These are phyloP conservation scores for Paradendryphiella salina DNA, from an alignment of 2,329 filamentous ascomycete species.

Conservation along the genomic window DNA sequence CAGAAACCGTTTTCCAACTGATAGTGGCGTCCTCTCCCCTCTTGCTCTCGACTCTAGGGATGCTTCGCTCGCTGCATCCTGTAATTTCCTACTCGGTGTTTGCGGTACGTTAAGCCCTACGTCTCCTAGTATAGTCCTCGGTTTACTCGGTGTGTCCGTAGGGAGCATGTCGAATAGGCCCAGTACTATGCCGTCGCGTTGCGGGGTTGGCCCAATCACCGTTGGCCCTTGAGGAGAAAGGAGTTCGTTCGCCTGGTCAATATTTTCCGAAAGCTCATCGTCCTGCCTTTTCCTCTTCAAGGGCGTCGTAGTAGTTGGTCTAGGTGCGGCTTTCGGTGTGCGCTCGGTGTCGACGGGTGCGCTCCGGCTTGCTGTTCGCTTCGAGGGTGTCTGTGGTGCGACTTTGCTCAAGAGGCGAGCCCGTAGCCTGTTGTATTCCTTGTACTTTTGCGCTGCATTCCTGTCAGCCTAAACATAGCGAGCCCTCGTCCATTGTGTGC, in stretches of 20 bases:
- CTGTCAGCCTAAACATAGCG: conserved; percentile 15
- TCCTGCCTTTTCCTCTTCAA: conserved; percentile 41
- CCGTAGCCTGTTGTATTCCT: conserved; percentile 70
- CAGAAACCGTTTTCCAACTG: conserved; percentile 62
- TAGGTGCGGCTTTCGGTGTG: conserved; percentile 34
- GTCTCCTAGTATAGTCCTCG: conserved; percentile 34
- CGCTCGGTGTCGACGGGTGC: conserved; percentile 24
- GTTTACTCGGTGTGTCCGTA: conserved; percentile 50
- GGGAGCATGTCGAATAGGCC: conserved; percentile 75
- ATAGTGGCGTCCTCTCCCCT: conserved; percentile 53
- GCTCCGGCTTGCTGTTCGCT: conserved; percentile 31
- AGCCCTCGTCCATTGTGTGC: conserved; percentile 19
- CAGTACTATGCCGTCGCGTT: conserved; percentile 74
- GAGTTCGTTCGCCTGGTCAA: conserved; percentile 17
- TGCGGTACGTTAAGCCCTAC: conserved; percentile 41
- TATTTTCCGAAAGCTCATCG: conserved; percentile 17
- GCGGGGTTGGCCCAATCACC: conserved; percentile 74
- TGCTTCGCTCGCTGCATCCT: conserved; percentile 31
- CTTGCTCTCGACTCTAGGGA: conserved; percentile 36
- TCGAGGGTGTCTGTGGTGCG: conserved; percentile 41
- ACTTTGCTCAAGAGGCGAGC: conserved; percentile 33
- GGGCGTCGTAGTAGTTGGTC: conserved; percentile 29
- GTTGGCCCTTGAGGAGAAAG: conserved; percentile 40
- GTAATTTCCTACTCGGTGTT: conserved; percentile 46
- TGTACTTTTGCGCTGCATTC: conserved; percentile 69